Conservation (phyloP, 139 green algal species). For the Coelastrella sp. region DNA sequence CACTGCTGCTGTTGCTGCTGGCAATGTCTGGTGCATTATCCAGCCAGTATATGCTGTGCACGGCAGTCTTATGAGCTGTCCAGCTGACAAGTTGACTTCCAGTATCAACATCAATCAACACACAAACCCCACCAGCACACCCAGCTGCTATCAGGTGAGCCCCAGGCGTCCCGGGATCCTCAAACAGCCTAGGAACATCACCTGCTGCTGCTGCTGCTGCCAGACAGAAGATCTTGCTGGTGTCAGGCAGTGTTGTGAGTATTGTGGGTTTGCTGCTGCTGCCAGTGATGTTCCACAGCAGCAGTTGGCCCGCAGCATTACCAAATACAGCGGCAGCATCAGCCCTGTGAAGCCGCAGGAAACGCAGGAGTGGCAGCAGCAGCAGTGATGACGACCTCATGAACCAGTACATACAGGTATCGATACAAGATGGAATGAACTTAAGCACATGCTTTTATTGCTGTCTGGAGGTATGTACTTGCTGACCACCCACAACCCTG, state of each 20-base stretch:
- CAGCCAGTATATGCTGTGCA: slow-evolving; percentile 32
- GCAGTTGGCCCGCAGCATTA: slow-evolving; percentile 18
- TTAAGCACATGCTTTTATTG: neutral
- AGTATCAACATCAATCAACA: slow-evolving; percentile 1
- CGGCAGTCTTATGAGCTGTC: slow-evolving; percentile 12
- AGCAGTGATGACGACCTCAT: neutral
- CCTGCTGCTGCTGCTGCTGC: slow-evolving; percentile 34
- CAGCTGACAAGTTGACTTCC: neutral
- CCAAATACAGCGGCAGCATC: slow-evolving; percentile 4
- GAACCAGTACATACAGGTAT: too few species aligned
- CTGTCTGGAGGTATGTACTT: too few species aligned
- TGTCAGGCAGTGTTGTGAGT: neutral
- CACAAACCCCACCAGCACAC: neutral
- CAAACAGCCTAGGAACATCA: neutral
- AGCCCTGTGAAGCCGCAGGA: neutral
- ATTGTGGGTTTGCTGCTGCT: neutral
- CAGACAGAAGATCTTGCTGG: slow-evolving; percentile 41
- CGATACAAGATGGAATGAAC: too few species aligned
- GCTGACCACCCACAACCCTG: neutral
- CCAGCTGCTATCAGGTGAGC: slow-evolving; percentile 11
- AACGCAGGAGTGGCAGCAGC: neutral
- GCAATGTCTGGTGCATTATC: neutral
- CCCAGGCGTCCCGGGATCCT: neutral
- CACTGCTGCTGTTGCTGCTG: slow-evolving; percentile 35
- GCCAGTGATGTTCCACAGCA: slow-evolving; percentile 16